Percentiles rank a stretch among this genome's conserved stretches.
phyloP scores from a whole-genome alignment of 495 filamentous ascomycete genomes.

The Terfezia boudieri region DNA sequence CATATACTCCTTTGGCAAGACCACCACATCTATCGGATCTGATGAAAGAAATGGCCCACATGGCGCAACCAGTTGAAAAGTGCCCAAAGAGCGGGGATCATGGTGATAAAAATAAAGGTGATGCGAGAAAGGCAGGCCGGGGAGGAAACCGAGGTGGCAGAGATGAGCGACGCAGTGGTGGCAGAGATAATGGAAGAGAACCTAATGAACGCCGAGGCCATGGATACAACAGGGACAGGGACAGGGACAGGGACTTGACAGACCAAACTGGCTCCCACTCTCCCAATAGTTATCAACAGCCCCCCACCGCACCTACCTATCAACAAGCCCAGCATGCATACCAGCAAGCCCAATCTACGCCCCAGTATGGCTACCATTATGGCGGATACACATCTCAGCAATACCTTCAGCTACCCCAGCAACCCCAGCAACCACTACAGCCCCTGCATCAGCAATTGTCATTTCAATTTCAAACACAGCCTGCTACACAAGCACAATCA shows the following conservation, averaged over 20 bases:
- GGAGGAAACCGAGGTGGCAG: background rate
- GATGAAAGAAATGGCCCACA: constrained; percentile 21
- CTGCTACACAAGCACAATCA: background rate
- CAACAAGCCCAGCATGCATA: no score
- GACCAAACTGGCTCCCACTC: no score
- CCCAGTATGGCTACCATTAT: background rate
- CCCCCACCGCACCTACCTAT: no score
- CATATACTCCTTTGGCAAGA: constrained; percentile 19
- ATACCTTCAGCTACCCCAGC: constrained; percentile 15
- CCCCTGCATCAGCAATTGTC: constrained; percentile 3
- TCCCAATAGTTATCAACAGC: no score
- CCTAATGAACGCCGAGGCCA: background rate
- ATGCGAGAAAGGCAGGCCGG: background rate
- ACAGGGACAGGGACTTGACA: background rate
- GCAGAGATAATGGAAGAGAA: background rate
- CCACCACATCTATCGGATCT: constrained; percentile 11
- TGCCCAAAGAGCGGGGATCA: constrained; percentile 7
- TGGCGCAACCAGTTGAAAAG: constrained; percentile 9
- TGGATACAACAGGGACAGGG: background rate
- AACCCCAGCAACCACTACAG: constrained; percentile 15
- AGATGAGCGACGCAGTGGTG: background rate
- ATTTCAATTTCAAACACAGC: constrained; percentile 22
- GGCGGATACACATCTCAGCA: background rate
- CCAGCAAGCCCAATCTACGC: background rate
- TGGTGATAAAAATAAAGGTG: background rate